These are phyloP conservation scores for Yarrowia galli DNA, from an alignment of 1,139 yeast species.

Conservation along the genomic window DNA sequence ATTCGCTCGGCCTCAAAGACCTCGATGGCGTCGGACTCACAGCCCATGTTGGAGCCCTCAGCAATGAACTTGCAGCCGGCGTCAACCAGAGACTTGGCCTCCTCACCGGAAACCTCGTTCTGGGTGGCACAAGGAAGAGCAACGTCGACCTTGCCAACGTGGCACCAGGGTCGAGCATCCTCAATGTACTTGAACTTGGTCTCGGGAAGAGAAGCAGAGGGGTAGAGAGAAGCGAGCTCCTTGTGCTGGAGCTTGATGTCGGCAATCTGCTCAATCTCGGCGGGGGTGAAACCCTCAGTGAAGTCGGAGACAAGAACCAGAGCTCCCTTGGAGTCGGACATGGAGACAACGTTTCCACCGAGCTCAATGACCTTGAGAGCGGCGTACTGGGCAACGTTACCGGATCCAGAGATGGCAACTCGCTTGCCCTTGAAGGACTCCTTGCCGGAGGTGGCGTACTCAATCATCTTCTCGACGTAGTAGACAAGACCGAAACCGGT, in stretches of 20 bases:
- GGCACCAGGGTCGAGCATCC: conserved; percentile 96
- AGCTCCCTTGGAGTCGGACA: conserved; percentile 94
- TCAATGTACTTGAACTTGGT: conserved; percentile 75
- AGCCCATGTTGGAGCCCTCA: conserved; percentile 99
- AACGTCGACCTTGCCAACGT: conserved; percentile 90
- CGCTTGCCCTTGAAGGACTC: conserved; percentile 91
- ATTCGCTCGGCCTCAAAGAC: conserved; percentile 89
- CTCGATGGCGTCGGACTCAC: conserved; percentile 95
- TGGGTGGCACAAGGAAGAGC: conserved; percentile 99
- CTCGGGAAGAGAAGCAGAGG: conserved; percentile 46
- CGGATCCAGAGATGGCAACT: conserved; percentile 96
- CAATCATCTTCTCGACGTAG: conserved; percentile 97
- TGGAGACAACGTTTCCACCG: conserved; percentile 92
- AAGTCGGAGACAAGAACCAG: conserved; percentile 57
- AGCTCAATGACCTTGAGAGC: conserved; percentile 96
- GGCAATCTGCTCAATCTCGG: conserved; percentile 77
- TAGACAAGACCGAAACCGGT: conserved; percentile 98
- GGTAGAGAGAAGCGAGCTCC: conserved; percentile 68
- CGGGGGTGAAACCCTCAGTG: conserved; percentile 78
- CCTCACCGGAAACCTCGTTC: conserved; percentile 96
- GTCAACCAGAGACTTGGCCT: conserved; percentile 91
- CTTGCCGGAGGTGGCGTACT: conserved; percentile 86
- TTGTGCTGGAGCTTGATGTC: conserved; percentile 84
- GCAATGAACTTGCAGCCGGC: conserved; percentile 94
- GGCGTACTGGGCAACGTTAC: conserved; percentile 99